Conservation (phyloP, 2,329 filamentous ascomycete genomes). For the Chalaropsis thielavioides region DNA sequence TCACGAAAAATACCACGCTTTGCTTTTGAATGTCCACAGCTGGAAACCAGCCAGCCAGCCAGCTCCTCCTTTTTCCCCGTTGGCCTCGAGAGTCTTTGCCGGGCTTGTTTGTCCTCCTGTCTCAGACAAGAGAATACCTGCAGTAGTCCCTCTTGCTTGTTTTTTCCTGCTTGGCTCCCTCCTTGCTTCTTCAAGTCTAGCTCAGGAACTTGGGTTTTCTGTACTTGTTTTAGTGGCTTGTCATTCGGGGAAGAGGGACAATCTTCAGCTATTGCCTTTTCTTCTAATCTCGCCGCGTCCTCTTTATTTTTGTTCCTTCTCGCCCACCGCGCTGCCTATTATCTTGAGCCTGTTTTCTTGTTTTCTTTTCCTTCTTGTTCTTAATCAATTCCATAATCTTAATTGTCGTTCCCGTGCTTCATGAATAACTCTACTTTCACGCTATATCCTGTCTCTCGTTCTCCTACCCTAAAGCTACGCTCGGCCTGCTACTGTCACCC, state of each 20-base stretch:
- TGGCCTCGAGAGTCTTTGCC: neutral
- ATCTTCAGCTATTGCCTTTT: constrained; percentile 4
- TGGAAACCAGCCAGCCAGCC: no score
- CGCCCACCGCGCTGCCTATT: no score
- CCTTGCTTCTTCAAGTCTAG: constrained; percentile 4
- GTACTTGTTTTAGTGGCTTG: constrained; percentile 1
- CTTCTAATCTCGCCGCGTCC: neutral
- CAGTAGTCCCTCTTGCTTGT: neutral
- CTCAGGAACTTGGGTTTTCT: constrained; percentile 1
- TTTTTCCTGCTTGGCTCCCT: neutral
- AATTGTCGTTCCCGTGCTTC: neutral
- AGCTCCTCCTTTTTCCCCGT: neutral
- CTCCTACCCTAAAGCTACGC: neutral
- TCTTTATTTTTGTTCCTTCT: neutral
- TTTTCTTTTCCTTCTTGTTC: neutral
- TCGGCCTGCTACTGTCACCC: neutral
- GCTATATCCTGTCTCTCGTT: neutral
- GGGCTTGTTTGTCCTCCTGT: neutral
- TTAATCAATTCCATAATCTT: neutral
- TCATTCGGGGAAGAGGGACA: neutral
- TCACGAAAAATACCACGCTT: neutral
- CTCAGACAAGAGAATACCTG: neutral
- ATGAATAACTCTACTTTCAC: neutral
- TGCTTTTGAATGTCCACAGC: no score
- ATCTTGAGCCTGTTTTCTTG: neutral